Base-by-base conservation (phyloP, 805 yeast species). In the Pichia paraexigua region DNA sequence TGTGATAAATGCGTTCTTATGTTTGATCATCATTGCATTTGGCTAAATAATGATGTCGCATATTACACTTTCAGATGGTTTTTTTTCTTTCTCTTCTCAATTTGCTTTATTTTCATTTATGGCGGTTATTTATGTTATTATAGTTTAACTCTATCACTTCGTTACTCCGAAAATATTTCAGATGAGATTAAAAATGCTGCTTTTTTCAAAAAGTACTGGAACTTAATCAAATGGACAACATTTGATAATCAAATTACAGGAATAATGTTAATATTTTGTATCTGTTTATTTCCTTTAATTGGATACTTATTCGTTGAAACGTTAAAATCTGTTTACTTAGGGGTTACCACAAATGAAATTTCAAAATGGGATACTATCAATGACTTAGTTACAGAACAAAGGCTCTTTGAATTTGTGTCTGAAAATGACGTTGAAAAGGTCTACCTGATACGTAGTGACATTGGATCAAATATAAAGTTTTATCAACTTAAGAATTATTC, bases 11-110 rank as follows among this genome's bases (percentile, higher is more conserved):
- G 96, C 60, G 71, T 86, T 20, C 64, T 77, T 12, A 59, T 76
- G 46, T 84, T 79, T 58, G 96, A 88, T 52, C 84, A 79, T 60
- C 84, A 79, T 60, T 79, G 84, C 58, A 58, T 72, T 11, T 79
- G 77, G 68, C 60, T 79, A 32, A 79, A 79, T 58, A 78, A 77
- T 58, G 80, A 82, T 58, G 71, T 79, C 47, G 84, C 82, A 2
- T 72, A 74, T 55, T 64, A 71, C 46, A 79, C 78, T 53, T 79
- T 76, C 60, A 66, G 71, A 47, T 78, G 74, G 68, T 79, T 79
- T 55, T 21, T 78, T 17, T 45, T 57, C 4, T 79, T 73, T 53
- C 61, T 79, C n/a, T 40, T 69, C 1, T 63, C 60, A 58, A 57
- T 60, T 8, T 47, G 56, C 5, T 59, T 63, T 54, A 73, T 72